These are phyloP conservation scores for Elsinoe australis DNA, from an alignment of 2,329 filamentous ascomycete species.

Conservation along the genomic window DNA sequence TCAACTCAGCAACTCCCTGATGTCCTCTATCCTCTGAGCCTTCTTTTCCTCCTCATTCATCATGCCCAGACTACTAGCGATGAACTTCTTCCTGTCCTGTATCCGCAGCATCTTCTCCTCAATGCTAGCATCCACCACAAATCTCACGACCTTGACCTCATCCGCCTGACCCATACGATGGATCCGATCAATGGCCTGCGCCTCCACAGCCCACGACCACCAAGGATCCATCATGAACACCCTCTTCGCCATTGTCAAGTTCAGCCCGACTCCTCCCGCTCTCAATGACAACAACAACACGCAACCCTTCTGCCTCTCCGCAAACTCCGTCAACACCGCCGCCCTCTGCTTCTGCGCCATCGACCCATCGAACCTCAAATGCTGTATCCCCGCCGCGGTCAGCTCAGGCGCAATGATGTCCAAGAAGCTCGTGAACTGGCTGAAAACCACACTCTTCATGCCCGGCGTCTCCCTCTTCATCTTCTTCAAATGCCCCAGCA, in stretches of 20 bases:
- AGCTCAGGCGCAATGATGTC: constrained; percentile 82
- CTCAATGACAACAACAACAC: constrained; percentile 77
- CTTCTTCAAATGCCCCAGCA: constrained; percentile 66
- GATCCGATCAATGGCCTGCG: constrained; percentile 94
- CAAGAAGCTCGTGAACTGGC: constrained; percentile 94
- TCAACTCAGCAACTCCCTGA: constrained; percentile 74
- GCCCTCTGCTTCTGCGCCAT: constrained; percentile 82
- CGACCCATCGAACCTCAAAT: constrained; percentile 82
- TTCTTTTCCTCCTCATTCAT: constrained; percentile 92
- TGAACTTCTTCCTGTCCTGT: constrained; percentile 93
- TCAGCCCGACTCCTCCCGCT: constrained; percentile 88
- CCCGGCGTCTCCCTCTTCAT: constrained; percentile 58
- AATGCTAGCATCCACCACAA: constrained; percentile 83
- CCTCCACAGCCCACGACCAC: constrained; percentile 97
- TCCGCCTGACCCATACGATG: constrained; percentile 91
- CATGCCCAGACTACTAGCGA: constrained; percentile 90
- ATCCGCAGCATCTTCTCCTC: constrained; percentile 91
- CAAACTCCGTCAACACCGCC: constrained; percentile 68
- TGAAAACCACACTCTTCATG: constrained; percentile 89
- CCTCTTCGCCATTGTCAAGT: constrained; percentile 76
- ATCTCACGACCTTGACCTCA: constrained; percentile 78
- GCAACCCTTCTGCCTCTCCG: constrained; percentile 48
- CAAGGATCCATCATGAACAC: constrained; percentile 99
- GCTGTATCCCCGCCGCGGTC: constrained; percentile 60
- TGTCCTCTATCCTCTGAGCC: constrained; percentile 82